phyloP scores from a whole-genome alignment of 2,329 filamentous ascomycete species.

The Ceratocystis cacaofunesta region DNA sequence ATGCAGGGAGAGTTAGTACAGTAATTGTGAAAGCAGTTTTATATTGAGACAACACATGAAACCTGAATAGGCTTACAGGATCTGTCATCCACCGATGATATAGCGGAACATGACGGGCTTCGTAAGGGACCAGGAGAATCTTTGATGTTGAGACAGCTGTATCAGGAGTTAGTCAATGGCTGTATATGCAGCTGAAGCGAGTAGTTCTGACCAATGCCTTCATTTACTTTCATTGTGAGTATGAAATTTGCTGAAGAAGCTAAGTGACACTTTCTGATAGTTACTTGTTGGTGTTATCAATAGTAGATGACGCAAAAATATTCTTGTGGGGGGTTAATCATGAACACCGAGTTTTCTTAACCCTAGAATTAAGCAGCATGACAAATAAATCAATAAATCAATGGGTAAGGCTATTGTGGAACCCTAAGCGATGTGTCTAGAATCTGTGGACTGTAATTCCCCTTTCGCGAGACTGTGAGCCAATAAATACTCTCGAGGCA shows the following conservation, averaged over 20 bases:
- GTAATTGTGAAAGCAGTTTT: neutral
- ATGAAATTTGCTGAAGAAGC: neutral
- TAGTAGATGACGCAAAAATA: neutral
- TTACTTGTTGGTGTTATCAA: neutral
- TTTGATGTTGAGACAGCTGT: constrained; percentile 51
- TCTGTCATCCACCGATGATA: constrained; percentile 94
- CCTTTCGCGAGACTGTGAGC: neutral
- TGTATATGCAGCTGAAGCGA: neutral
- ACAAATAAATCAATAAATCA: neutral
- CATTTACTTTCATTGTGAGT: constrained; percentile 31
- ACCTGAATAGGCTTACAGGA: constrained; percentile 33
- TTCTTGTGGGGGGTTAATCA: neutral
- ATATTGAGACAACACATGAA: neutral
- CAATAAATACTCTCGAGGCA: neutral
- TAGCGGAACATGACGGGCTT: constrained; percentile 59
- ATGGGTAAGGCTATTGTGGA: neutral
- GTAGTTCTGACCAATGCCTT: constrained; percentile 27
- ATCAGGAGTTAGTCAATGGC: neutral
- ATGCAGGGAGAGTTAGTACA: neutral
- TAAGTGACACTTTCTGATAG: neutral
- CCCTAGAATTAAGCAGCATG: neutral
- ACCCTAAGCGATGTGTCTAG: too few species aligned
- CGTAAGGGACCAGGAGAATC: constrained; percentile 72
- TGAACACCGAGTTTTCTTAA: neutral
- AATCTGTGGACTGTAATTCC: too few species aligned